These are phyloP conservation scores for Ophiosphaerella herpotricha DNA, from an alignment of 2,329 filamentous ascomycete genomes.

Conservation along the genomic window DNA sequence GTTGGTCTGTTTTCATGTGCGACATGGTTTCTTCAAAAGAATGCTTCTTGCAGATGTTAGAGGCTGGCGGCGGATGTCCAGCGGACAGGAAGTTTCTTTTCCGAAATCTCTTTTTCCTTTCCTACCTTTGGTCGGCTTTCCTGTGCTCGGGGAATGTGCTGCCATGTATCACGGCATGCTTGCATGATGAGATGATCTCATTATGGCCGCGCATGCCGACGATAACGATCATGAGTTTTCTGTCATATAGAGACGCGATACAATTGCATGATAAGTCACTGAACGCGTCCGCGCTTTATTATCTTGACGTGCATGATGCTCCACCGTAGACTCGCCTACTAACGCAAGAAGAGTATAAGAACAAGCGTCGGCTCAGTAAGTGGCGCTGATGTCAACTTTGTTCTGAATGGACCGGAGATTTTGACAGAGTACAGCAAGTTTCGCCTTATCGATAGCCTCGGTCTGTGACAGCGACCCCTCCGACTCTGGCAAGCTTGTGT, in stretches of 20 bases:
- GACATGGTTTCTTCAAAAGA: constrained; percentile 46
- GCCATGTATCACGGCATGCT: constrained; percentile 43
- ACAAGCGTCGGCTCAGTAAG: background rate
- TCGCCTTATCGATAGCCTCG: constrained; percentile 28
- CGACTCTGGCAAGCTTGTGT: constrained; percentile 8
- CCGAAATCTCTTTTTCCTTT: constrained; percentile 41
- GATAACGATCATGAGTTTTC: constrained; percentile 47
- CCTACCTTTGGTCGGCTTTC: constrained; percentile 33
- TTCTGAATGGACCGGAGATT: background rate
- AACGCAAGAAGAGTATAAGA: no score
- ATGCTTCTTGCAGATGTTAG: constrained; percentile 42
- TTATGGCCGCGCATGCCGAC: constrained; percentile 42
- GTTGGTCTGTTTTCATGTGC: constrained; percentile 47
- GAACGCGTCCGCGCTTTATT: constrained; percentile 9
- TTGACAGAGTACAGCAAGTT: background rate
- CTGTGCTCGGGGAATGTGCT: constrained; percentile 38
- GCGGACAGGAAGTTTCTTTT: constrained; percentile 35
- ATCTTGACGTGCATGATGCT: constrained; percentile 3
- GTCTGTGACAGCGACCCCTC: constrained; percentile 30
- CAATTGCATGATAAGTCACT: constrained; percentile 41
- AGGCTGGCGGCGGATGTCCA: constrained; percentile 38
- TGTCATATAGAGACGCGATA: constrained; percentile 44
- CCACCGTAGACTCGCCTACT: background rate
- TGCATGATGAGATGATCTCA: constrained; percentile 37
- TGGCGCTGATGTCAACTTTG: background rate